Evolutionary conservation across 495 filamentous ascomycete species (phyloP).

Genomic region (Choiromyces venosus): DNA sequence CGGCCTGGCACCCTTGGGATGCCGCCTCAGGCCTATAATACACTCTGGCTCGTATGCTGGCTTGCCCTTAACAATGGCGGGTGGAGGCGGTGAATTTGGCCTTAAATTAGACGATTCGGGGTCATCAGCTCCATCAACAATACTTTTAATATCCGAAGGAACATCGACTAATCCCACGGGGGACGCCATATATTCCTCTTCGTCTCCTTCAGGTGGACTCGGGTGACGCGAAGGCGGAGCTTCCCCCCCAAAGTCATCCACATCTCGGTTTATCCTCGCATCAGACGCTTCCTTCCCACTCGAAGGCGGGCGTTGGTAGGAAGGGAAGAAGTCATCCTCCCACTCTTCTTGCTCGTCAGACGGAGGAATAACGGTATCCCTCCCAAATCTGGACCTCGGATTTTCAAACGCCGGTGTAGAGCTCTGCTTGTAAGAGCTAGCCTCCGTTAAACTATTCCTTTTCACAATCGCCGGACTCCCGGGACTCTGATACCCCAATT

Average conservation of each 20-base stretch:
- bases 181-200: constrained; percentile 2
- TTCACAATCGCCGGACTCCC: not conserved
- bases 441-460: not conserved
- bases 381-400: constrained; percentile 2
- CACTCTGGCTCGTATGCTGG: constrained; percentile 21
- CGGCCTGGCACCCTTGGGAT: constrained; percentile 11
- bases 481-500: constrained; percentile 10
- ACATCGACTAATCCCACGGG: constrained; percentile 11
- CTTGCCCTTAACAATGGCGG: constrained; percentile 24
- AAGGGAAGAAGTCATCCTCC: constrained; percentile 24
- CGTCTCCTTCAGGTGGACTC: not conserved
- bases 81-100: constrained; percentile 1
- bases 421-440: not conserved
- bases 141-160: not conserved
- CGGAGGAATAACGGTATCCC: constrained; percentile 12
- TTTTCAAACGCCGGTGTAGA: not conserved
- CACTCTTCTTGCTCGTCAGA: constrained; percentile 19
- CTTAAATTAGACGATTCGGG: not conserved
- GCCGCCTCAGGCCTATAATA: constrained; percentile 26
- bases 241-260: not conserved
- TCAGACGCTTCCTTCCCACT: not conserved
- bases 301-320: constrained; percentile 17
- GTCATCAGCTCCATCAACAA: not conserved
- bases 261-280: not conserved
- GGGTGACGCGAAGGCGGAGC: not conserved